Evolutionary conservation across 129 eudicot species (phyloP).

Genomic region (Artemisia argyi): DNA sequence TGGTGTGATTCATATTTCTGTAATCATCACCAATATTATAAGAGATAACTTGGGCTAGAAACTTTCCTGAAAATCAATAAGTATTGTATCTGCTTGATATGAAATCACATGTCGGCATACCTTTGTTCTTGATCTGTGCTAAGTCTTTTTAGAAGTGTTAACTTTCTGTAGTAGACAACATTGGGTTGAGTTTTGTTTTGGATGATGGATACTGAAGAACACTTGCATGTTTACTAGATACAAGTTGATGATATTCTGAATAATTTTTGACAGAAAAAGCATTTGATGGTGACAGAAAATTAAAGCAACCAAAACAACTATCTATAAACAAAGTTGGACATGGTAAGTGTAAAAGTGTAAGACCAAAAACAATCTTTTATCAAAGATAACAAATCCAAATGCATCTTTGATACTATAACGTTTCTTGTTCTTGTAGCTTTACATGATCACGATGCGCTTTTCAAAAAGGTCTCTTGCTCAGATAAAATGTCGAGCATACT

Average conservation of each 20-base stretch:
- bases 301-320: no score
- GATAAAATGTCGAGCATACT: constrained; percentile 64
- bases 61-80: not conserved
- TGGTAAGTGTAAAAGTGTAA: no score
- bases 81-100: not conserved
- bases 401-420: not conserved
- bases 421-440: constrained; percentile 50
- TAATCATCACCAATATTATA: not conserved
- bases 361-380: no score
- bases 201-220: not conserved
- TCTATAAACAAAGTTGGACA: no score
- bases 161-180: not conserved
- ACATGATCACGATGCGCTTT: constrained; percentile 71
- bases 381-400: no score
- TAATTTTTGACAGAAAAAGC: constrained; percentile 70
- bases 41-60: not conserved
- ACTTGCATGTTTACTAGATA: not conserved
- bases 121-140: not conserved
- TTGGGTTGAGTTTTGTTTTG: not conserved
- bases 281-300: constrained; percentile 29
- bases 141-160: not conserved
- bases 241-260: constrained; percentile 16
- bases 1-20: not conserved
- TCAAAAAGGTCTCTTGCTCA: constrained; percentile 75
- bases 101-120: not conserved